Evolutionary conservation across 805 yeast genomes (phyloP), one percentile per base, ranked within the genome.

Genomic region (Priceomyces fermenticarens): DNA sequence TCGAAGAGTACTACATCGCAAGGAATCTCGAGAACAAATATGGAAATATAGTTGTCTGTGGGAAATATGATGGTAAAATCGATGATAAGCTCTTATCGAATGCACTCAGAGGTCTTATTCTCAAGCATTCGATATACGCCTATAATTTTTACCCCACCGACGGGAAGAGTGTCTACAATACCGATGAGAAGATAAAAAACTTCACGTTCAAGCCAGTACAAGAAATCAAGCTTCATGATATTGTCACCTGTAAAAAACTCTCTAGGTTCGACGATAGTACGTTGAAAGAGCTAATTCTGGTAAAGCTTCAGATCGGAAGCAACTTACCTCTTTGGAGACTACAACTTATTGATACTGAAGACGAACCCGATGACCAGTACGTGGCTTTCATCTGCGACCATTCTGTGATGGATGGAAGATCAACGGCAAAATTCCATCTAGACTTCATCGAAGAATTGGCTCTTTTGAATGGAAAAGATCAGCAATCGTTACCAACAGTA

Each of bases 381-480:
- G 10, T 58, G 4, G 31, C 54, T 10, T 51, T 65, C 27, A 36
- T 36, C 15, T 58, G 57, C 38, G 63, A 64, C 17, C 71, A 59
- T 40, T 17, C 56, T 2, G 40, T 62, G 9, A 54, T 58, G 32
- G 72, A 67, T 46, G 73, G 72, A 2, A 49, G 52, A 7, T 52
- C 66, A 11, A 65, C 63, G 2, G 40, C 44, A 12, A 47, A 47
- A 30, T 62, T 67, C 46, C 67, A 62, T 32, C 38, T 47, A 14
- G 54, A 57, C 15, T 50, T 65, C 28, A 35, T 49, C 10, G 30
- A 43, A 17, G 51, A 48, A 30, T 20, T 20, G 25, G 25, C 4
- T 20, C 25, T 20, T 20, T 20, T 20, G 25, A 20, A 20, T 31
- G 50, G 41, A 20, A 20, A 8, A 20, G 25, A 20, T 44, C 25